These are phyloP conservation scores for Globisporangium sylvaticum DNA, from an alignment of 352 stramenopile genomes.

Conservation along the genomic window DNA sequence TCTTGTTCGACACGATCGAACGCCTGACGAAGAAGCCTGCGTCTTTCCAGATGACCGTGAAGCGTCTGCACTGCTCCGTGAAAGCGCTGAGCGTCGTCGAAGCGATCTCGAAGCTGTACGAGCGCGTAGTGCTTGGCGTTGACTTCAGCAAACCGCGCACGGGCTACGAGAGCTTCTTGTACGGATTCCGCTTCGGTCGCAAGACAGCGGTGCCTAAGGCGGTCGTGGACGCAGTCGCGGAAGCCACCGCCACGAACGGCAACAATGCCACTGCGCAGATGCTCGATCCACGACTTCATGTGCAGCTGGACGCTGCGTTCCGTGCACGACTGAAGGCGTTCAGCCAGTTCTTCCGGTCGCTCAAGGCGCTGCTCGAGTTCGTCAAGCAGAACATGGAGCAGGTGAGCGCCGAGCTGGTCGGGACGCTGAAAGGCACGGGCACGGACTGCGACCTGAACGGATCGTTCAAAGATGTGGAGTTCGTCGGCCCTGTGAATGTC, in stretches of 20 bases:
- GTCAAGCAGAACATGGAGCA: conserved; percentile 56
- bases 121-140: conserved; percentile 56
- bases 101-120: conserved; percentile 54
- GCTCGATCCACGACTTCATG: conserved; percentile 38
- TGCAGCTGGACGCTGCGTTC: conserved; percentile 42
- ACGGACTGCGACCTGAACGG: conserved; percentile 50
- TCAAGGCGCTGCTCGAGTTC: conserved; percentile 52
- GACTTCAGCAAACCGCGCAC: conserved; percentile 56
- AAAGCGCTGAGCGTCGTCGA: conserved; percentile 58
- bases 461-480: conserved; percentile 62
- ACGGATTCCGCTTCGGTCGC: conserved; percentile 69
- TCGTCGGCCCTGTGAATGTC: conserved; percentile 45
- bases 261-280: conserved; percentile 21
- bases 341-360: conserved; percentile 48
- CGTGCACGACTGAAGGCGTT: conserved; percentile 46
- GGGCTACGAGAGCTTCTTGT: conserved; percentile 48
- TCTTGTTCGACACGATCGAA: conserved; percentile 50
- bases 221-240: conserved; percentile 24
- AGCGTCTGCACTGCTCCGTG: conserved; percentile 52
- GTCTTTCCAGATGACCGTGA: conserved; percentile 42
- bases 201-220: conserved; percentile 38
- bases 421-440: conserved; percentile 43
- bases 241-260: conserved; percentile 1
- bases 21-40: conserved; percentile 46
- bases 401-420: conserved; percentile 45